Base-by-base conservation (phyloP, 805 yeast species). In the Metschnikowia santaceciliae region DNA sequence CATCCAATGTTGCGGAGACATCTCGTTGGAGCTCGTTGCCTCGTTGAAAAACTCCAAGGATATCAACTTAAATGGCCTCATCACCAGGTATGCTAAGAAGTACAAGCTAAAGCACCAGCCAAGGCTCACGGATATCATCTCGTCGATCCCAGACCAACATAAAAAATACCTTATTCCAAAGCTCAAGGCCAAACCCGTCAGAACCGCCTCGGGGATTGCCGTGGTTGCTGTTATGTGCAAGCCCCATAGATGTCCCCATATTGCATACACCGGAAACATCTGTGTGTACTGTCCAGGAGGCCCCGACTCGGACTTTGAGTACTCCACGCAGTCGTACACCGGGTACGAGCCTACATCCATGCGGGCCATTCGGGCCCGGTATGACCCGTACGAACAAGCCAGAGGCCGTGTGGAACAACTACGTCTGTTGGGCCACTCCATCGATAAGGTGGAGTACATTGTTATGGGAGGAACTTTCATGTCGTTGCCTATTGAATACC, bases 271-370 rank as follows among this genome's bases (percentile, higher is more conserved):
- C 0, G 99, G 99, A 54, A 94, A 94, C 65, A 94, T 94, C 55
- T 94, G 99, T 75, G 99, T 94, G 11, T 94, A 88, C 67, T 94
- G 99, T 72, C 99, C 99, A 4, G 99, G 99, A 53, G 99, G 99
- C 2, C 99, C 99, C 3, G 99, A 94, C 67, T 86, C 96, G 1
- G 99, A 94, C 71, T 94, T 94, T 65, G 99, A 94, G 67, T 94
- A 94, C 69, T 89, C 97, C 1, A 94, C 99, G 3, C 99, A 94
- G 71, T 90, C 97, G 3, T 94, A 94, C 64, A 94, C 99, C 0
- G 99, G 99, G 36, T 94, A 94, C 65, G 99, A 94, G 68, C 99
- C 99, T 7, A 94, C 99, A 0, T 90, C 97, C 0, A 94, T 94
- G 99, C 80, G 99, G 62, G 99, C 99, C n/a, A 94, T 94, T 54